These are phyloP conservation scores for Alternaria arbusti DNA, from an alignment of 2,329 filamentous ascomycete species.

Conservation along the genomic window DNA sequence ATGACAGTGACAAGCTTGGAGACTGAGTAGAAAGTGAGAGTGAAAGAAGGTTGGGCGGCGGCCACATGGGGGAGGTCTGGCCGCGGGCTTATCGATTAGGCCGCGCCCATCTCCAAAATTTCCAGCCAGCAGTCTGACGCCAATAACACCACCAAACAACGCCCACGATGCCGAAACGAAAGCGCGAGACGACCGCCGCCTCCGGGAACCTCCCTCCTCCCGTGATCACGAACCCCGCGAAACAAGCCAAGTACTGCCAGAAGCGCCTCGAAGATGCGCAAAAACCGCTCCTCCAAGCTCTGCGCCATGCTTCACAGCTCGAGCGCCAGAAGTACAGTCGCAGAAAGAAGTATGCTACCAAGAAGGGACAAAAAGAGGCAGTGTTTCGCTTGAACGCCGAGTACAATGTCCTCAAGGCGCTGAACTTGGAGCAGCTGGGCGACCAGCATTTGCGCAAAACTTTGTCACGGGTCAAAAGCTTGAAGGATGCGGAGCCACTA, in stretches of 20 bases:
- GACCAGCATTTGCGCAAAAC: conserved; percentile 64
- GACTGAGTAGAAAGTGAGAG: neutral
- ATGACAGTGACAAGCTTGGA: neutral
- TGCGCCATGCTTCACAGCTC: conserved; percentile 76
- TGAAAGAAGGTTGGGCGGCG: neutral
- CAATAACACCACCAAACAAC: neutral
- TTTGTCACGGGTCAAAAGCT: conserved; percentile 63
- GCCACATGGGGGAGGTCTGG: neutral
- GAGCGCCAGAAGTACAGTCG: conserved; percentile 77
- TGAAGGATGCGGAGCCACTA: conserved; percentile 59
- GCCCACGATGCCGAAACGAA: conserved; percentile 43
- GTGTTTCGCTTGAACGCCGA: conserved; percentile 68
- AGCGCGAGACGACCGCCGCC: conserved; percentile 32
- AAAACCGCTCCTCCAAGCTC: conserved; percentile 65
- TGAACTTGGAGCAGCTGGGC: conserved; percentile 59
- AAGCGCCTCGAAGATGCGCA: conserved; percentile 60
- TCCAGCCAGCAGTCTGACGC: conserved; percentile 2
- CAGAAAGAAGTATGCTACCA: conserved; percentile 62
- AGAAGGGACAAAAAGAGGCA: conserved; percentile 55
- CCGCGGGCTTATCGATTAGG: conserved; percentile 18
- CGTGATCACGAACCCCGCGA: conserved; percentile 10
- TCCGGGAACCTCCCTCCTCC: neutral
- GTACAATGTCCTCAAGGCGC: conserved; percentile 62
- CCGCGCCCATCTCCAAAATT: conserved; percentile 14
- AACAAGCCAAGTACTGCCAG: conserved; percentile 30